phyloP scores from a whole-genome alignment of 176 grass and related monocot genomes.

The Carex parvula region DNA sequence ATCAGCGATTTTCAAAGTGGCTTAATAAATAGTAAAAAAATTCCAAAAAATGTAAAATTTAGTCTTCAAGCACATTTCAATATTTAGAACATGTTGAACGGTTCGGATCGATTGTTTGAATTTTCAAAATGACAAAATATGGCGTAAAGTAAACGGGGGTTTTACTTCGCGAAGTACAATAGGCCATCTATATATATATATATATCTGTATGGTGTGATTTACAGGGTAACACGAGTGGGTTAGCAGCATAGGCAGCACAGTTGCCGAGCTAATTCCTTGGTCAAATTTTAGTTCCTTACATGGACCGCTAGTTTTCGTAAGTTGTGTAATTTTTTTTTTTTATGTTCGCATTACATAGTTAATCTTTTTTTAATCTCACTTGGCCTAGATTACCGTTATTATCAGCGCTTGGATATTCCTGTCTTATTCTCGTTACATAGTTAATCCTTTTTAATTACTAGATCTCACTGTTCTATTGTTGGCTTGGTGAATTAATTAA shows the following conservation, averaged over 20 bases:
- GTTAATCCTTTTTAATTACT: constrained; percentile 20
- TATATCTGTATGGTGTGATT: constrained; percentile 1
- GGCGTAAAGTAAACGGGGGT: no score
- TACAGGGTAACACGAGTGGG: constrained; percentile 40
- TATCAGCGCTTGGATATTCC: constrained; percentile 18
- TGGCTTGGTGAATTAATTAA: not conserved
- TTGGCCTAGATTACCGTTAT: not conserved
- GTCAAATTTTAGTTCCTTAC: constrained; percentile 9
- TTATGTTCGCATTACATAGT: not conserved
- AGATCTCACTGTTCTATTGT: constrained; percentile 1
- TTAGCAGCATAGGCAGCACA: constrained; percentile 1
- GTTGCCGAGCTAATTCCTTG: constrained; percentile 26
- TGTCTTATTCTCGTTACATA: constrained; percentile 6
- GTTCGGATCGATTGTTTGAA: no score
- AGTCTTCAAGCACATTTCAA: no score
- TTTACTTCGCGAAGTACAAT: no score
- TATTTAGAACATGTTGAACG: no score
- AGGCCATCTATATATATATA: no score
- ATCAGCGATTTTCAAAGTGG: no score
- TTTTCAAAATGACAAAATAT: no score
- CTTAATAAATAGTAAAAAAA: no score
- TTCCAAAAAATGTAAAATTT: no score
- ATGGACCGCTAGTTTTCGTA: constrained; percentile 44
- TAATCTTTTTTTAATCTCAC: constrained; percentile 21
- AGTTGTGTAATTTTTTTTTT: constrained; percentile 25